phyloP scores from a whole-genome alignment of 495 filamentous ascomycete genomes.

The Penicillium steckii region DNA sequence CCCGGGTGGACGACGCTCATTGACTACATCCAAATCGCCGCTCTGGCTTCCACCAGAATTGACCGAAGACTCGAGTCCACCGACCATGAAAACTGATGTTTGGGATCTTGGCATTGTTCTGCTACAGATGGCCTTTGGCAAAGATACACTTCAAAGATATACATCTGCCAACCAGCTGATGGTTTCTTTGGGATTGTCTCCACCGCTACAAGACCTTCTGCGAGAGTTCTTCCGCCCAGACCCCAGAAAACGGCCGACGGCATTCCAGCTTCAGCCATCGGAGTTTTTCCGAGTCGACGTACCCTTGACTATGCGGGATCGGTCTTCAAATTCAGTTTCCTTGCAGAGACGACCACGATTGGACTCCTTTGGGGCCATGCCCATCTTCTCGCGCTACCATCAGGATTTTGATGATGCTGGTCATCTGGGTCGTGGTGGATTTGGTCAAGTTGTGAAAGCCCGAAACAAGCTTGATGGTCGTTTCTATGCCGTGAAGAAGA shows the following conservation, averaged over 20 bases:
- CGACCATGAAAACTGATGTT: constrained; percentile 81
- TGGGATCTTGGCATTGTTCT: constrained; percentile 92
- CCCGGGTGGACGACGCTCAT: constrained; percentile 33
- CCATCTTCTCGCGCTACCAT: constrained; percentile 66
- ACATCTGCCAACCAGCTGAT: constrained; percentile 71
- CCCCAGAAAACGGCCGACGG: constrained; percentile 78
- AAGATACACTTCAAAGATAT: constrained; percentile 71
- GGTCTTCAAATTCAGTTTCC: constrained; percentile 40
- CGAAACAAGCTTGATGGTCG: constrained; percentile 90
- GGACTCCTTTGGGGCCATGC: constrained; percentile 43
- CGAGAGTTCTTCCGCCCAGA: constrained; percentile 79
- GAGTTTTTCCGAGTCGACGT: constrained; percentile 74
- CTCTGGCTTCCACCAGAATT: constrained; percentile 85
- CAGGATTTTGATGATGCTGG: constrained; percentile 90
- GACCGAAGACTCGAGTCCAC: constrained; percentile 54
- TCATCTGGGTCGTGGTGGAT: constrained; percentile 87
- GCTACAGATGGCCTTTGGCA: constrained; percentile 91
- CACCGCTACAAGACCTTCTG: constrained; percentile 74
- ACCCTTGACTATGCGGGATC: constrained; percentile 40
- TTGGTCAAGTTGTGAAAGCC: constrained; percentile 96
- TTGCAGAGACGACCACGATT: constrained; percentile 41
- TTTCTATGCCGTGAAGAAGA: constrained; percentile 96
- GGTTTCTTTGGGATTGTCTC: constrained; percentile 62
- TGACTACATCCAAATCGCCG: constrained; percentile 65
- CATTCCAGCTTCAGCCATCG: constrained; percentile 84